phyloP scores from a whole-genome alignment of 1,284 basidiomycete genomes.

The Malassezia arunalokei region DNA sequence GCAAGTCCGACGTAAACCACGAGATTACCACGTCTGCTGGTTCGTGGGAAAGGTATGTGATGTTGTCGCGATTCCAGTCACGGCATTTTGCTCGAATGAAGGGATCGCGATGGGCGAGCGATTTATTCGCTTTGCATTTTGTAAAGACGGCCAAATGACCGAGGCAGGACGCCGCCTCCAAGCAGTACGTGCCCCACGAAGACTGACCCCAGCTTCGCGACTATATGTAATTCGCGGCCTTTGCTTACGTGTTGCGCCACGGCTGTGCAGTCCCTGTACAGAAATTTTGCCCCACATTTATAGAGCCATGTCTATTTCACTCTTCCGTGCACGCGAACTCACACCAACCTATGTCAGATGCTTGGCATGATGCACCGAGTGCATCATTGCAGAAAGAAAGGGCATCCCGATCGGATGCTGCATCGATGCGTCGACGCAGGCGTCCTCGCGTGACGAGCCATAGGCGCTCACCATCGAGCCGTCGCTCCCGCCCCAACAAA shows the following conservation, averaged over 20 bases:
- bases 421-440: too few relatives aligned
- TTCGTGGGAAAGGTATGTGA: constrained; percentile 42
- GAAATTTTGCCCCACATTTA: background rate
- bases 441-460: too few relatives aligned
- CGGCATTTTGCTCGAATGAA: constrained; percentile 36
- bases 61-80: constrained; percentile 41
- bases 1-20: constrained; percentile 66
- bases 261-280: background rate
- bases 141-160: constrained; percentile 38
- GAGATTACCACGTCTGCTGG: constrained; percentile 65
- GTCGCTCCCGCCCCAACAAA: too few relatives aligned
- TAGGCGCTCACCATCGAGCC: too few relatives aligned
- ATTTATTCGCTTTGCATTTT: constrained; percentile 39
- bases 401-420: too few relatives aligned
- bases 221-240: background rate
- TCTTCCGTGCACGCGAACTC: too few relatives aligned
- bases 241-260: background rate
- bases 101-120: constrained; percentile 23
- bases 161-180: constrained; percentile 28
- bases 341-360: too few relatives aligned
- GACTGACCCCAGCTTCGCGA: background rate
- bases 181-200: constrained; percentile 14
- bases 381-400: too few relatives aligned
- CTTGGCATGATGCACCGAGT: too few relatives aligned
- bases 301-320: too few relatives aligned